These are phyloP conservation scores for Nitzschia palea DNA, from an alignment of 108 stramenopile species.

Conservation along the genomic window DNA sequence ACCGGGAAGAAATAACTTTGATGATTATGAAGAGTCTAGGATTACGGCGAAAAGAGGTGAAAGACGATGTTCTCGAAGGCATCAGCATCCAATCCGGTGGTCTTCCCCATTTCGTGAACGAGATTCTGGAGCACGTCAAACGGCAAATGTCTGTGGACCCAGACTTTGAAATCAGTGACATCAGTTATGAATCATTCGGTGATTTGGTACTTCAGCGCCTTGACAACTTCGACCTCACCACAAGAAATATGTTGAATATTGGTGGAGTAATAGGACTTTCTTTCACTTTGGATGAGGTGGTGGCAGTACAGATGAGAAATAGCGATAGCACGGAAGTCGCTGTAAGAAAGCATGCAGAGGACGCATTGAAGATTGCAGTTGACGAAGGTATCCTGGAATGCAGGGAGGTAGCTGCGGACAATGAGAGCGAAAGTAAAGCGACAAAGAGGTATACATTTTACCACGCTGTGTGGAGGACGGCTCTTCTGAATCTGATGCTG, in stretches of 20 bases:
- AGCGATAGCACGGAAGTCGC: conserved; percentile 24
- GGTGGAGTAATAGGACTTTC: conserved; percentile 59
- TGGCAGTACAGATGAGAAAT: conserved; percentile 46
- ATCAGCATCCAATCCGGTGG: conserved; percentile 57
- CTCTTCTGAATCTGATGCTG: conserved; percentile 59
- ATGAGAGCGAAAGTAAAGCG: conserved; percentile 28
- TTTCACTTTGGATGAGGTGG: conserved; percentile 45
- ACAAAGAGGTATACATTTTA: conserved; percentile 29
- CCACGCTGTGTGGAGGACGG: conserved; percentile 63
- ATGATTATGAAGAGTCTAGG: conserved; percentile 49
- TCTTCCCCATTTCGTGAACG: conserved; percentile 65
- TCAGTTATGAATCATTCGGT: conserved; percentile 10
- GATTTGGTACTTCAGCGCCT: conserved; percentile 62
- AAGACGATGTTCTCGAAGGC: conserved; percentile 40
- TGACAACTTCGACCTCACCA: conserved; percentile 54
- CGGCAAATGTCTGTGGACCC: conserved; percentile 4
- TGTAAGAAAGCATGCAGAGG: conserved; percentile 23
- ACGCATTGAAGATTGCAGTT: conserved; percentile 47
- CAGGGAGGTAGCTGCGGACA: background rate
- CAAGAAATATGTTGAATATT: conserved; percentile 54
- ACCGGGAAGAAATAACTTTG: conserved; percentile 42
- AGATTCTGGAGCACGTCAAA: conserved; percentile 46
- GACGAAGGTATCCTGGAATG: conserved; percentile 61
- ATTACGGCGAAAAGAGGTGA: conserved; percentile 35
- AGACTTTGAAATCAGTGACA: conserved; percentile 22